phyloP scores from a whole-genome alignment of 2,329 filamentous ascomycete species.

The Epicoccum nigrum region DNA sequence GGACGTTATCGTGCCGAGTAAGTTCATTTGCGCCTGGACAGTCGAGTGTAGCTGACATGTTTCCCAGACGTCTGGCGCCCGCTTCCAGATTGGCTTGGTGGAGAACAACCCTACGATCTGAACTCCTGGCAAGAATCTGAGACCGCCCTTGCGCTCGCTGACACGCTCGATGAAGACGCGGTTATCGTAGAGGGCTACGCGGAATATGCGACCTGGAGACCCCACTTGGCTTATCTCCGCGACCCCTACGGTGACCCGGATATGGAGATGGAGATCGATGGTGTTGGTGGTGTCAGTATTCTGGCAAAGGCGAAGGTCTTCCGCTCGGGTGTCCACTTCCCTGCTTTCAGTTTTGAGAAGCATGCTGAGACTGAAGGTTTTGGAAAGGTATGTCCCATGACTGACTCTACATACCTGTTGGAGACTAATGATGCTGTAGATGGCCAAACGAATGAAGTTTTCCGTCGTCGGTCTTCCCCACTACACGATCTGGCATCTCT shows the following conservation, averaged over 20 bases:
- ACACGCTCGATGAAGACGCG: constrained; percentile 95
- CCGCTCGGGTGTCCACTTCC: constrained; percentile 93
- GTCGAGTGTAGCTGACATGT: constrained; percentile 24
- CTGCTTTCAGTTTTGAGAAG: constrained; percentile 97
- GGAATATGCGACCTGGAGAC: constrained; percentile 97
- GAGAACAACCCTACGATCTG: constrained; percentile 96
- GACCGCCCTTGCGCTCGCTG: constrained; percentile 88
- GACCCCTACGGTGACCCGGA: constrained; percentile 98
- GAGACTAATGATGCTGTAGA: constrained; percentile 62
- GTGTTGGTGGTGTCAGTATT: constrained; percentile 96
- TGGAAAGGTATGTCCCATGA: constrained; percentile 74
- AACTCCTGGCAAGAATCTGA: constrained; percentile 99
- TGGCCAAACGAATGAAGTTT: constrained; percentile 95
- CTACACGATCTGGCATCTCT: constrained; percentile 99
- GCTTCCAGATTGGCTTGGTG: constrained; percentile 97
- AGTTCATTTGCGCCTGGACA: constrained; percentile 50
- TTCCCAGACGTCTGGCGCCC: constrained; percentile 84
- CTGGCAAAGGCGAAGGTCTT: constrained; percentile 96
- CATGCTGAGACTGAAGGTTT: constrained; percentile 98
- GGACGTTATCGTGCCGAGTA: constrained; percentile 97
- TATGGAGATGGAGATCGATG: constrained; percentile 99
- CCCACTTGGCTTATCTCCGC: constrained; percentile 93
- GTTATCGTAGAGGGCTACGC: constrained; percentile 99
- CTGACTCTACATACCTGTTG: background rate
- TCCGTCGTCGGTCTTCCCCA: constrained; percentile 95